A percentile compares a stretch with the other conserved stretches of the same genome.
Evolutionary conservation across 257 asterid species (phyloP).

Genomic region (Plantago ovata): DNA sequence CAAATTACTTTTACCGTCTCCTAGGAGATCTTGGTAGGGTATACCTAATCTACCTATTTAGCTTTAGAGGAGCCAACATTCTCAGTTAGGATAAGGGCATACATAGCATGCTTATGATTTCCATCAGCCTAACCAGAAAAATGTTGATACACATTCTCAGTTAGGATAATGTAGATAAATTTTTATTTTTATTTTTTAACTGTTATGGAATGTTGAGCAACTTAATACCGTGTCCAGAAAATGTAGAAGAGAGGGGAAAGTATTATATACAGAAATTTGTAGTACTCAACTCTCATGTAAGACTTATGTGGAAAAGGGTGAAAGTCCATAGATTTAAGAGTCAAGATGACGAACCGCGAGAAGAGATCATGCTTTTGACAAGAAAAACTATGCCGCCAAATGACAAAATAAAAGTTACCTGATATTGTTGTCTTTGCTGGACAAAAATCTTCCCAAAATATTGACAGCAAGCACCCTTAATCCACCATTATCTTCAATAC

Average conservation of each 20-base stretch:
- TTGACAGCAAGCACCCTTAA: slow-evolving; percentile 92
- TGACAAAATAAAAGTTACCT: slow-evolving; percentile 39
- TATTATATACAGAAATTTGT: neutral
- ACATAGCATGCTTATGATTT: too few species aligned
- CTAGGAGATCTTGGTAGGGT: too few species aligned
- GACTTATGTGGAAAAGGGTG: slow-evolving; percentile 8
- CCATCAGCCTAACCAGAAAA: too few species aligned
- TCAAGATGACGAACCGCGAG: slow-evolving; percentile 8
- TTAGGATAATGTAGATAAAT: too few species aligned
- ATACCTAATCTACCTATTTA: too few species aligned
- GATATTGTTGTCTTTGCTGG: slow-evolving; percentile 96
- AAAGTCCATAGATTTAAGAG: slow-evolving; percentile 13
- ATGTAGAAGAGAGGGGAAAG: neutral
- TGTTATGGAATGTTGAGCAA: too few species aligned
- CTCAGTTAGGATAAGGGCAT: too few species aligned
- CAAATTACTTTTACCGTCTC: neutral
- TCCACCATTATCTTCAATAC: slow-evolving; percentile 93
- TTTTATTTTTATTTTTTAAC: too few species aligned
- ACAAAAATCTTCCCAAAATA: slow-evolving; percentile 95
- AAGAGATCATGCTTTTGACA: slow-evolving; percentile 7
- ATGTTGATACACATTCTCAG: too few species aligned
- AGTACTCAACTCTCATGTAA: slow-evolving; percentile 1
- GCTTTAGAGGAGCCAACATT: too few species aligned
- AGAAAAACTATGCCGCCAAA: slow-evolving; percentile 17
- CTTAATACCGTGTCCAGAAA: neutral